Percentiles rank a stretch among this genome's conserved stretches.
Conservation (phyloP, 306 rosid species). For the Adenanthera pavonina region DNA sequence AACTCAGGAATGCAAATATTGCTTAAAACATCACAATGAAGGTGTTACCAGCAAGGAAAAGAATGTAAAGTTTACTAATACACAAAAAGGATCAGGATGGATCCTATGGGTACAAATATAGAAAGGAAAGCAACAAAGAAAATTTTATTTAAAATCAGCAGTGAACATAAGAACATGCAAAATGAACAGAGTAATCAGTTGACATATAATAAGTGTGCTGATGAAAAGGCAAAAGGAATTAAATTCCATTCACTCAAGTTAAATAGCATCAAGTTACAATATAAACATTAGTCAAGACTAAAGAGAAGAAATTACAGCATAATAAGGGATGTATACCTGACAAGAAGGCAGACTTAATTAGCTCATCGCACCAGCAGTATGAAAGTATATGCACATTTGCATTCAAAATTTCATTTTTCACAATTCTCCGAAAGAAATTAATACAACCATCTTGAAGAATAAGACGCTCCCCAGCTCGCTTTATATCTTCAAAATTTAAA, state of each 20-base stretch:
- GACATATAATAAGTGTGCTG: slow-evolving; percentile 2
- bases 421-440: slow-evolving; percentile 67
- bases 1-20: neutral
- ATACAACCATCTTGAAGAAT: slow-evolving; percentile 88
- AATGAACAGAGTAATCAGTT: slow-evolving; percentile 34
- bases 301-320: slow-evolving; percentile 29
- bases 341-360: slow-evolving; percentile 85
- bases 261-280: neutral
- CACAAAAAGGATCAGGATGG: slow-evolving; percentile 11
- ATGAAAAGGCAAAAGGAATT: slow-evolving; percentile 20
- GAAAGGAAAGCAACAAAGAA: slow-evolving; percentile 7
- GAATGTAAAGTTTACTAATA: neutral
- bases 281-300: neutral
- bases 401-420: slow-evolving; percentile 68
- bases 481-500: slow-evolving; percentile 82
- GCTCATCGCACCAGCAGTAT: slow-evolving; percentile 98
- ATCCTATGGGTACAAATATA: neutral
- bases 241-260: neutral
- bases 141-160: neutral
- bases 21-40: neutral
- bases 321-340: slow-evolving; percentile 65
- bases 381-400: slow-evolving; percentile 86
- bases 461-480: slow-evolving; percentile 93
- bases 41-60: neutral
- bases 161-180: slow-evolving; percentile 5